Percentiles rank a stretch among this genome's conserved stretches.
phyloP scores from a whole-genome alignment of 352 stramenopile genomes.

The Globisporangium uncinulatum region DNA sequence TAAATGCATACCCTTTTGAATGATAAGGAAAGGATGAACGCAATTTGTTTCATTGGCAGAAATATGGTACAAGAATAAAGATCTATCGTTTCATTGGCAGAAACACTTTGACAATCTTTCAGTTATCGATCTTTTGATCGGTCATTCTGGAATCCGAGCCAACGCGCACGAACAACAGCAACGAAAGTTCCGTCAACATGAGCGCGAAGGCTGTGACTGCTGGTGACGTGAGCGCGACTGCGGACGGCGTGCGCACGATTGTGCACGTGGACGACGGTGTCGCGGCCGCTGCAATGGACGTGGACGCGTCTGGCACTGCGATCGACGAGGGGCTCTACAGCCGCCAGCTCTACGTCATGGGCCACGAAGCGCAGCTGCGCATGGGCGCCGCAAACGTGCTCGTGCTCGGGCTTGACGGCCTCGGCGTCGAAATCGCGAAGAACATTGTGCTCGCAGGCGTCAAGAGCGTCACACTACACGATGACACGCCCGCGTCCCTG shows the following conservation, averaged over 20 bases:
- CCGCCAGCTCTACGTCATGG: constrained; percentile 99
- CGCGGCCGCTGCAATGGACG: constrained; percentile 34
- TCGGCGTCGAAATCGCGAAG: constrained; percentile 97
- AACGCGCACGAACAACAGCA: background rate
- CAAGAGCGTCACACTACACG: constrained; percentile 93
- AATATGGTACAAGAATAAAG: too few species aligned
- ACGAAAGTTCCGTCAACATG: constrained; percentile 25
- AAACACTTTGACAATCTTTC: too few species aligned
- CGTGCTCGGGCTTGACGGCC: constrained; percentile 92
- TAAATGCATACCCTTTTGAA: too few species aligned
- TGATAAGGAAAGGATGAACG: too few species aligned
- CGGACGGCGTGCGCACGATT: constrained; percentile 64
- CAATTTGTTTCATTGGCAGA: too few species aligned
- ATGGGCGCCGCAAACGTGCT: constrained; percentile 96
- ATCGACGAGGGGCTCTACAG: constrained; percentile 89
- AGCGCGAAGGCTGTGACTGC: constrained; percentile 59
- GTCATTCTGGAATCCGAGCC: background rate
- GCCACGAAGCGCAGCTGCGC: constrained; percentile 95
- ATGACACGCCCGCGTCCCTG: constrained; percentile 77
- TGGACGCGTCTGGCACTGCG: constrained; percentile 39
- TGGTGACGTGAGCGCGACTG: constrained; percentile 64
- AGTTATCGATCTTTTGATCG: too few species aligned
- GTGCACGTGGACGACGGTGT: constrained; percentile 61
- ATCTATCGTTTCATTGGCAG: too few species aligned
- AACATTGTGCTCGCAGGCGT: constrained; percentile 97